Evolutionary conservation across 495 filamentous ascomycete genomes (phyloP).

Genomic region (Baudoinia panamericana): DNA sequence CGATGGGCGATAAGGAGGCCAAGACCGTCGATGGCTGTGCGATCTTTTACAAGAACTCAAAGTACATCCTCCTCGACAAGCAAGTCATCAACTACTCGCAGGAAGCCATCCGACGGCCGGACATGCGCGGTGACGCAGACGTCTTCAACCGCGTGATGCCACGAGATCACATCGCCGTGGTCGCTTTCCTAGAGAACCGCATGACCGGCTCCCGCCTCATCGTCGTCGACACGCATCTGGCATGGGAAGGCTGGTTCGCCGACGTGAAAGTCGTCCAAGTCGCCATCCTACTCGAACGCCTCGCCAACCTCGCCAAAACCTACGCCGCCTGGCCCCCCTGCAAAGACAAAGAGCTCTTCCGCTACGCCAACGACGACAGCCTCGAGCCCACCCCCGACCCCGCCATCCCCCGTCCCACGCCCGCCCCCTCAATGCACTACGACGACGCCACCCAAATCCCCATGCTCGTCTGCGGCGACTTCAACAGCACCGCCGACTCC

Average conservation of each 20-base stretch:
- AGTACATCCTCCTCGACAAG: constrained; percentile 83
- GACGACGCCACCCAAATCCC: constrained; percentile 73
- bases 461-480: constrained; percentile 83
- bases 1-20: constrained; percentile 79
- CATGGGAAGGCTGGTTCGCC: constrained; percentile 78
- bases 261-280: constrained; percentile 95
- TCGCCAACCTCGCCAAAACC: constrained; percentile 68
- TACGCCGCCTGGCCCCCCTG: constrained; percentile 64
- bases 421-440: constrained; percentile 64
- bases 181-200: constrained; percentile 83
- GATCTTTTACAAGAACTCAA: constrained; percentile 79
- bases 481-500: constrained; percentile 76
- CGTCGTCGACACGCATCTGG: constrained; percentile 82
- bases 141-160: constrained; percentile 98
- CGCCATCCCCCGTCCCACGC: constrained; percentile 40
- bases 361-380: constrained; percentile 45
- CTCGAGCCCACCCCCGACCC: constrained; percentile 38
- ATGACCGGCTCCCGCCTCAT: constrained; percentile 77
- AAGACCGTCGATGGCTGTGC: constrained; percentile 86
- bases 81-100: constrained; percentile 84
- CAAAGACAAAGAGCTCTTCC: constrained; percentile 59
- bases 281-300: constrained; percentile 82
- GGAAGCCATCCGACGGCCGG: constrained; percentile 78
- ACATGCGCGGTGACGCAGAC: constrained; percentile 90
- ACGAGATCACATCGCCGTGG: constrained; percentile 85